Base-by-base conservation (phyloP, 2,329 filamentous ascomycete species). In the Penicillium corylophilum region DNA sequence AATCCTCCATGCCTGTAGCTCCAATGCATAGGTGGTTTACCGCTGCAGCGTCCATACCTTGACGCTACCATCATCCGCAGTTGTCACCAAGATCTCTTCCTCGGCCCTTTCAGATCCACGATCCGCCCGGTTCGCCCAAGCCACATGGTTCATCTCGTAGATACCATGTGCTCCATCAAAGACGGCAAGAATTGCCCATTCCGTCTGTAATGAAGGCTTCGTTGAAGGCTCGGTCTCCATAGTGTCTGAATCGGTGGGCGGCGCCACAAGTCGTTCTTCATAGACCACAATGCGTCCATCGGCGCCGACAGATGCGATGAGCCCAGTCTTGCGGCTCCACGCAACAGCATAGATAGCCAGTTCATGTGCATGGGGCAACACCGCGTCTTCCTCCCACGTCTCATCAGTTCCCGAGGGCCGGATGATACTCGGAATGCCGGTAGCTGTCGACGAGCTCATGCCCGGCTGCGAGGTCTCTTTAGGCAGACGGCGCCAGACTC, bases 61-160 rank as follows among this genome's bases (percentile, higher is more conserved):
- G 24, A 96, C 88, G 46, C 88, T 79, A 0, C 94, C 94, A 72
- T 97, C 92, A 69, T 99, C 94, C 0, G 93, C 94, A 0, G 92
- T 96, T 15, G 88, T 94, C 18, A 97, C 77, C 42, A 99, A 77
- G 69, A 96, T 87, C 74, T 97, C 78, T 1, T 82, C 79, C n/a
- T 59, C 56, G 8, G 54, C 56, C 74, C 78, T 66, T 79, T 79
- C 1, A 76, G 86, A 44, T 79, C 57, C 61, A 36, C 66, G 78
- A 68, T 96, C 91, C 51, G 84, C 88, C 51, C 92, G 80, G 62
- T 81, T 83, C 59, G 90, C 91, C 94, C 94, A 99, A 2, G 83
- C 85, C 44, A 94, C 82, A 71, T 96, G 91, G 65, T 99, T 99
- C 57, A 97, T 81, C 73, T 99, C 94, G 66, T 93, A 96, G 2